phyloP scores from a whole-genome alignment of 1,284 basidiomycete genomes.

The Sanghuangporus baumii region DNA sequence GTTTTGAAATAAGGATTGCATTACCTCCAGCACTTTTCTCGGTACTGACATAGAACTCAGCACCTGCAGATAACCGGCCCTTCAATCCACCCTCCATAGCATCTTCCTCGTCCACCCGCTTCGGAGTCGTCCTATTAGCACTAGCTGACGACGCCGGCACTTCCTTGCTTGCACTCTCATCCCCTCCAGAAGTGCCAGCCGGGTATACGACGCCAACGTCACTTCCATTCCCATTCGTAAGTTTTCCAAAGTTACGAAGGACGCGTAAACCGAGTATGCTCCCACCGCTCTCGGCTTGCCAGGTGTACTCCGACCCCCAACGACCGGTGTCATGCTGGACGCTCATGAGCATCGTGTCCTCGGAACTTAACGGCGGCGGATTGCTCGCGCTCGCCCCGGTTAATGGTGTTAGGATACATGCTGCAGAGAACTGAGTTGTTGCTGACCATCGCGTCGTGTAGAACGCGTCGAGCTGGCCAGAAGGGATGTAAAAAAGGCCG shows the following conservation, averaged over 20 bases:
- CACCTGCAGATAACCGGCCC: conserved; percentile 87
- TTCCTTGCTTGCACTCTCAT: conserved; percentile 16
- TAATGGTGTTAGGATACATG: conserved; percentile 45
- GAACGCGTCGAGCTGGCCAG: conserved; percentile 82
- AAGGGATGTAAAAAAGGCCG: conserved; percentile 87
- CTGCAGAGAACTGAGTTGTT: conserved; percentile 65
- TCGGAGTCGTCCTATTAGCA: conserved; percentile 31
- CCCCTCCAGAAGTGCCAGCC: conserved; percentile 4
- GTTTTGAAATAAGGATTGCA: neutral
- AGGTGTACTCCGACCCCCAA: conserved; percentile 93
- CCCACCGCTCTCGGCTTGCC: conserved; percentile 80
- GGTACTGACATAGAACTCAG: conserved; percentile 91
- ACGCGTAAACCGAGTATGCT: conserved; percentile 84
- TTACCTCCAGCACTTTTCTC: conserved; percentile 89
- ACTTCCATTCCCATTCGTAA: conserved; percentile 31
- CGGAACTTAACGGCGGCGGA: conserved; percentile 17
- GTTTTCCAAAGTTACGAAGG: conserved; percentile 88
- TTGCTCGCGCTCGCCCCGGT: neutral
- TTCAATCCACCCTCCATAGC: conserved; percentile 84
- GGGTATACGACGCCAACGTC: conserved; percentile 30
- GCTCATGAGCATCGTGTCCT: conserved; percentile 81
- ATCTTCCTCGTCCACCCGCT: conserved; percentile 85
- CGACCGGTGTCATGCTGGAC: conserved; percentile 90
- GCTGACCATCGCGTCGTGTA: conserved; percentile 77
- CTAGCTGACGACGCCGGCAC: conserved; percentile 11